phyloP scores from a whole-genome alignment of 2,329 filamentous ascomycete genomes.

The Lasiodiplodia sp. region DNA sequence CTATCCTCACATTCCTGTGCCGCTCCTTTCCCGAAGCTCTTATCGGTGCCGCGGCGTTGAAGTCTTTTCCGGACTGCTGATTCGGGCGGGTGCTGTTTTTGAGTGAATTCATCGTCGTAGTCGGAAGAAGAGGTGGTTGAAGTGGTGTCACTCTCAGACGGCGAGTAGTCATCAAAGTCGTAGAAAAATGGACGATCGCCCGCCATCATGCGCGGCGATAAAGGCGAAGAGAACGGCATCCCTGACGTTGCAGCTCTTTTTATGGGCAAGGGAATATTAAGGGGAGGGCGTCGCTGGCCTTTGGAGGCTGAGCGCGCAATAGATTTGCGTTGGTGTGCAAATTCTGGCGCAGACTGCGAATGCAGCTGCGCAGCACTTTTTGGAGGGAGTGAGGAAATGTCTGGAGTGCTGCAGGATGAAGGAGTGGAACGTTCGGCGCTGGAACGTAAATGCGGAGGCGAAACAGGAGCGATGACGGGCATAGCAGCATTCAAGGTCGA shows the following conservation, averaged over 20 bases:
- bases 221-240: not conserved
- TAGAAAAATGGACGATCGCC: slow-evolving; percentile 17
- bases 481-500: not conserved
- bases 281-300: not conserved
- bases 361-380: not conserved
- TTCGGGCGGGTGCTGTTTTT: not conserved
- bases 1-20: not conserved
- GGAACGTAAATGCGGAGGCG: not conserved
- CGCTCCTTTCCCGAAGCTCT: not conserved
- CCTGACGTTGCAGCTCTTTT: slow-evolving; percentile 12
- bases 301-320: not conserved
- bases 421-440: not conserved
- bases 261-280: not conserved
- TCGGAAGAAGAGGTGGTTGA: not conserved
- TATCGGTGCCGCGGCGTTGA: not conserved
- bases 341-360: not conserved
- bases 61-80: not conserved
- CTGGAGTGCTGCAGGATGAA: not conserved
- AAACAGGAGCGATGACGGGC: not conserved
- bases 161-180: slow-evolving; percentile 22
- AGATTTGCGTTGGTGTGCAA: not conserved
- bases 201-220: not conserved
- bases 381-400: not conserved
- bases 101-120: not conserved
- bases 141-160: slow-evolving; percentile 11